Evolutionary conservation across 139 green algal genomes (phyloP).

Genomic region (Chlorella sp.): DNA sequence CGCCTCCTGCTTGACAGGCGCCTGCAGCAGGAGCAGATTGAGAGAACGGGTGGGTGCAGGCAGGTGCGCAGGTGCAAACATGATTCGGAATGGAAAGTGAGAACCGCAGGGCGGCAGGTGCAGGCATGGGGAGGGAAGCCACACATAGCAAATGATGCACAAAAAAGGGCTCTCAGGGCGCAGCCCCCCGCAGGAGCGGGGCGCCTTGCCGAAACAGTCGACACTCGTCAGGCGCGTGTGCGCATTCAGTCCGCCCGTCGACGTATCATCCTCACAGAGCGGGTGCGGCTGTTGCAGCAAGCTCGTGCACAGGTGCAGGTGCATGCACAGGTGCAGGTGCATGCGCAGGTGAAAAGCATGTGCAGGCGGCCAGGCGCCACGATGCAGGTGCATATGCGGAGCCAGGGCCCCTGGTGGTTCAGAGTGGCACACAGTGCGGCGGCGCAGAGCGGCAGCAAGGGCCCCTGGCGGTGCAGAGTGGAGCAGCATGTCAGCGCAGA

Average conservation of each 20-base stretch:
- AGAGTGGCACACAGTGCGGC: too few species aligned
- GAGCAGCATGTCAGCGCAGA: not conserved
- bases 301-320: too few species aligned
- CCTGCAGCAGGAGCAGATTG: not conserved
- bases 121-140: not conserved
- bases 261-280: not conserved
- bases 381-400: too few species aligned
- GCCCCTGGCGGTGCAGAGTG: too few species aligned
- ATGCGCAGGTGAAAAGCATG: too few species aligned
- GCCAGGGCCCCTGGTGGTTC: too few species aligned
- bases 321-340: not conserved
- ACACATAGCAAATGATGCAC: not conserved
- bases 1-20: not conserved
- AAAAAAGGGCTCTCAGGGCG: not conserved
- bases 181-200: constrained; percentile 6
- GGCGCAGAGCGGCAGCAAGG: too few species aligned
- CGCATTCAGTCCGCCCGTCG: constrained; percentile 6
- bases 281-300: too few species aligned
- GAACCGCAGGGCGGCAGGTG: not conserved
- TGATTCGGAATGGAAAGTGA: too few species aligned
- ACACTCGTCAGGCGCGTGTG: not conserved
- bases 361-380: too few species aligned
- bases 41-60: not conserved
- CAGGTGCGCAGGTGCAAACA: not conserved
- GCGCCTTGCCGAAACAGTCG: constrained; percentile 4